Base-by-base conservation (phyloP, 345 rosid species). In the Kernera saxatilis region DNA sequence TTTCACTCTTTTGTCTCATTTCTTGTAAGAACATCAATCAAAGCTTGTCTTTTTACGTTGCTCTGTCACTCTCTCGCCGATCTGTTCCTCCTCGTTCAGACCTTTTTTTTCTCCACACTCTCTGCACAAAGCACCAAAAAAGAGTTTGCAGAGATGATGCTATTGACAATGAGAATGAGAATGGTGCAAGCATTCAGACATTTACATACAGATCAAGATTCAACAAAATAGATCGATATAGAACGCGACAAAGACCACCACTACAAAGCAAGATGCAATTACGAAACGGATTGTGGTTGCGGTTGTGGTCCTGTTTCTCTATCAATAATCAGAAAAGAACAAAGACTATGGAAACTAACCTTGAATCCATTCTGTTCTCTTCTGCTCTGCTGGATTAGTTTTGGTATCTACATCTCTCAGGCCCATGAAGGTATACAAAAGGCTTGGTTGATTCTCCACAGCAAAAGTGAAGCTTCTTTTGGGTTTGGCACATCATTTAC, bases 141-240 rank as follows among this genome's bases (percentile, higher is more conserved):
- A 1, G 2, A 43, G 43, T 51, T 41, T 69, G 45, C 79, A 70
- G 75, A 57, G 30, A 62, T 70, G 66, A 64, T 69, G 71, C 75
- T 64, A 46, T 60, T 44, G 78, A 76, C 79, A 76, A 76, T 45
- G 66, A 70, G 79, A 70, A 76, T 64, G 71, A 76, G 27, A 56
- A 70, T 30, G 39, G 60, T 69, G 45, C 60, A 36, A 62, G 18
- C 29, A 53, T 45, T 54, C 10, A 27, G 58, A 8, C 67, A 41
- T 43, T 63, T 23, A 27, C 69, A 51, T 46, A 19, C 26, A 29
- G 5, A 30, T 39, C 60, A 58, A 41, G 48, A 74, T 59, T 10
- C 6, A 39, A 23, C 26, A 18, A 73, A 37, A 17, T 21, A 64
- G 52, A 64, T 44, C 5, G 73, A 37, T 40, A 14, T 15, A 75